Conservation (phyloP, 1,284 basidiomycete genomes). For the Fomitopsis betulina region DNA sequence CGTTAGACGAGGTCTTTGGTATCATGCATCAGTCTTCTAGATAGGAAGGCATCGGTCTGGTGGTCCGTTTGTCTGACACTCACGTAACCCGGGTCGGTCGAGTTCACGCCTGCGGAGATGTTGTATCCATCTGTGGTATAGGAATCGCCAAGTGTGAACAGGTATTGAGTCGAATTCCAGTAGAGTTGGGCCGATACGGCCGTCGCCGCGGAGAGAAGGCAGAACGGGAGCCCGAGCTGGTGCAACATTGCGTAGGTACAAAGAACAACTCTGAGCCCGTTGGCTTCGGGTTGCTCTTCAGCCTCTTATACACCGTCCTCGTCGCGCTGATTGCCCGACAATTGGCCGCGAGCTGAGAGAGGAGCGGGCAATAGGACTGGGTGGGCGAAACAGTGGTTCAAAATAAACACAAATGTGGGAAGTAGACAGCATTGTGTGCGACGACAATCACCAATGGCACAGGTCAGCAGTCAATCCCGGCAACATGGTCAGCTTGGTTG, state of each 20-base stretch:
- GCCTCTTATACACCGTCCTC: conserved; percentile 4
- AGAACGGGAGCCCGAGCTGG: conserved; percentile 13
- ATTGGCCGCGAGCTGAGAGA: background rate
- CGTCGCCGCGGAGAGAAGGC: conserved; percentile 14
- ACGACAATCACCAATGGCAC: background rate
- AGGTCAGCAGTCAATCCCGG: conserved; percentile 6
- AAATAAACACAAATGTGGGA: background rate
- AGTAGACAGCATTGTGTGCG: background rate
- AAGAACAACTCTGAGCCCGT: background rate
- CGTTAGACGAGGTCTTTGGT: conserved; percentile 51
- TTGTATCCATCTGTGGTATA: conserved; percentile 51
- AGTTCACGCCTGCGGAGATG: conserved; percentile 52
- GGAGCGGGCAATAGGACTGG: background rate
- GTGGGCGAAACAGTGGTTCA: background rate
- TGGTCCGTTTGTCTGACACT: conserved; percentile 18
- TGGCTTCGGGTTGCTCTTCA: background rate
- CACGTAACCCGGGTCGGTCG: conserved; percentile 49
- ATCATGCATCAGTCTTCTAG: conserved; percentile 10
- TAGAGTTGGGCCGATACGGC: conserved; percentile 19
- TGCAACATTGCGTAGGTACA: background rate
- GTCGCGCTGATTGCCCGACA: conserved; percentile 1
- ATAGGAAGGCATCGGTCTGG: conserved; percentile 2
- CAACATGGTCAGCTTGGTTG: background rate
- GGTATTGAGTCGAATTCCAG: conserved; percentile 33
- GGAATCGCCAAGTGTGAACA: conserved; percentile 59